Evolutionary conservation across 2,329 filamentous ascomycete genomes (phyloP).

Genomic region (Aspergillus amoenus): DNA sequence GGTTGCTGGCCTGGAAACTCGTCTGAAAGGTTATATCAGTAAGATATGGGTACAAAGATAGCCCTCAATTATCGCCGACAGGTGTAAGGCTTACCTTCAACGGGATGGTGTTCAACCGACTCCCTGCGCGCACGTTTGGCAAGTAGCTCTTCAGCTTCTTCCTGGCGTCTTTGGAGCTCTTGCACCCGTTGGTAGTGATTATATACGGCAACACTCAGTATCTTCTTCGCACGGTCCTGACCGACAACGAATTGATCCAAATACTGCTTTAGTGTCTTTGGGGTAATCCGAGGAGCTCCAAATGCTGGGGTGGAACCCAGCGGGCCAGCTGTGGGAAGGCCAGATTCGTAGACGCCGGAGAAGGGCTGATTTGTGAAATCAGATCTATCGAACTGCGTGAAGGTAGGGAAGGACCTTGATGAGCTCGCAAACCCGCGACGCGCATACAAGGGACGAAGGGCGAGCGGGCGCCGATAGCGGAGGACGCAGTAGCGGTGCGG

Average conservation of each 20-base stretch:
- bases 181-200: conserved; percentile 93
- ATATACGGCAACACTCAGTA: conserved; percentile 88
- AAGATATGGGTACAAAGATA: neutral
- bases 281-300: conserved; percentile 60
- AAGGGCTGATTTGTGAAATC: conserved; percentile 65
- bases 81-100: conserved; percentile 63
- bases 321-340: conserved; percentile 62
- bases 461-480: conserved; percentile 24
- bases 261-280: conserved; percentile 74
- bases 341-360: conserved; percentile 63
- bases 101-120: conserved; percentile 67
- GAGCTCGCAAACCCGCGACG: conserved; percentile 26
- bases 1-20: conserved; percentile 63
- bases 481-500: conserved; percentile 20
- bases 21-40: conserved; percentile 42
- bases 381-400: conserved; percentile 56
- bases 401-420: conserved; percentile 40
- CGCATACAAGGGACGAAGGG: conserved; percentile 3
- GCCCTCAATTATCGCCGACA: too few relatives aligned
- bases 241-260: conserved; percentile 96
- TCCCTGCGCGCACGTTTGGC: conserved; percentile 72
- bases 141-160: conserved; percentile 73
- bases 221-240: conserved; percentile 88
- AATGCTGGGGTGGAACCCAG: conserved; percentile 58
- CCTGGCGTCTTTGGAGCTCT: conserved; percentile 69